Evolutionary conservation across 495 filamentous ascomycete genomes (phyloP), one percentile per base, ranked within the genome.

Genomic region (Aspergillus kassunensis): DNA sequence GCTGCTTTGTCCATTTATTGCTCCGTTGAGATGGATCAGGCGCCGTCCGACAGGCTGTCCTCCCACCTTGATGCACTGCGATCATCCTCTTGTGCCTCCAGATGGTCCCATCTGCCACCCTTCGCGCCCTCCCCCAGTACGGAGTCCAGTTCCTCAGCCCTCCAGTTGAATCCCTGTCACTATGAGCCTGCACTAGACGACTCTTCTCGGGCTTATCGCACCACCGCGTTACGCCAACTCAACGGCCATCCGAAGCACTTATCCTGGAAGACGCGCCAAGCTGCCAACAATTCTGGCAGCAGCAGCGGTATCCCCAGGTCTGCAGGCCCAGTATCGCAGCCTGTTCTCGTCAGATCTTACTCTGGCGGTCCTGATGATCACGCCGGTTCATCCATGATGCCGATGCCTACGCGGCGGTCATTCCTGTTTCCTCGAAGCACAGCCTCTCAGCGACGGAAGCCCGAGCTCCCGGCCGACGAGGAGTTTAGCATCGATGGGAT

Each of bases 401-500:
- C 67, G 45, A 75, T 72, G 70, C 62, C 67, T 50, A 55, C 64
- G 34, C 67, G 67, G 42, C 68, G 63, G 27, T 59, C 67, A 13
- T 66, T 73, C 50, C 57, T 59, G 4, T 69, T 70, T 19, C 57
- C 50, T 11, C 25, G 51, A 15, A 37, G 35, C 55, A 42, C 66
- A 1, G 37, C 16, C 24, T 15, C 50, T 6, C 31, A 60, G 31
- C 51, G 57, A 23, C 48, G 58, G 6, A 56, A 55, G 20, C 63
- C 67, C 24, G 59, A 69, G 24, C 64, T 81, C 8, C 79, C 79
- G 10, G 60, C 76, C 0, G 67, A 77, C 23, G 66, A 75, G 19
- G 78, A 77, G 37, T 85, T 84, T 62, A 77, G 79, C 18, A 84
- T 86, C 60, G 79, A 78, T 24, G 69, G 71, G 40, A 83, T 86